A percentile compares a stretch with the other conserved stretches of the same genome.
Evolutionary conservation across 164 flowering plant species (phyloP).

Genomic region (Houttuynia cordata): DNA sequence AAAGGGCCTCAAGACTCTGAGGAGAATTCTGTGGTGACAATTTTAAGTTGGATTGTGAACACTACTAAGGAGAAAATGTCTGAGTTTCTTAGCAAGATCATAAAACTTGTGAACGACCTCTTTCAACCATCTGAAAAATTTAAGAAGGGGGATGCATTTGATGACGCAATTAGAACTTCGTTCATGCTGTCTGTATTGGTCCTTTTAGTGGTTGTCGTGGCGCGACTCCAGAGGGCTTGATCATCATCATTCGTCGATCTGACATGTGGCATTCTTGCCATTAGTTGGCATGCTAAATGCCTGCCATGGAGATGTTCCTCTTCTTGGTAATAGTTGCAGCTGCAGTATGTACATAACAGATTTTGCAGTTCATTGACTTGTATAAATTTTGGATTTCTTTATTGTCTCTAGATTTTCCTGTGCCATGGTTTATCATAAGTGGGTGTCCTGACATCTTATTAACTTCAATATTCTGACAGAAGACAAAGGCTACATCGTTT

Average conservation of each 20-base stretch:
- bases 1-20: constrained; percentile 4
- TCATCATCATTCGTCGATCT: constrained; percentile 32
- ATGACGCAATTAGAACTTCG: constrained; percentile 44
- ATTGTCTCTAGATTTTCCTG: no score
- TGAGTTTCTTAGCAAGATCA: constrained; percentile 30
- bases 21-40: constrained; percentile 11
- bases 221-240: constrained; percentile 37
- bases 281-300: not conserved
- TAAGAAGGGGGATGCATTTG: constrained; percentile 21
- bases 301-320: no score
- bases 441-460: no score
- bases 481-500: no score
- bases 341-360: no score
- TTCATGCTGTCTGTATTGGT: constrained; percentile 52
- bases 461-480: no score
- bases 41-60: constrained; percentile 31
- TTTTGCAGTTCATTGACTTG: no score
- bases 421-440: no score
- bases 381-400: no score
- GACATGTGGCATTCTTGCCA: not conserved
- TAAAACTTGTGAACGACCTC: constrained; percentile 20
- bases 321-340: no score
- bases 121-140: constrained; percentile 17
- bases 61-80: constrained; percentile 25
- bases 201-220: constrained; percentile 46